Conservation (phyloP, 2,329 filamentous ascomycete genomes). For the Ophiostoma piceae region DNA sequence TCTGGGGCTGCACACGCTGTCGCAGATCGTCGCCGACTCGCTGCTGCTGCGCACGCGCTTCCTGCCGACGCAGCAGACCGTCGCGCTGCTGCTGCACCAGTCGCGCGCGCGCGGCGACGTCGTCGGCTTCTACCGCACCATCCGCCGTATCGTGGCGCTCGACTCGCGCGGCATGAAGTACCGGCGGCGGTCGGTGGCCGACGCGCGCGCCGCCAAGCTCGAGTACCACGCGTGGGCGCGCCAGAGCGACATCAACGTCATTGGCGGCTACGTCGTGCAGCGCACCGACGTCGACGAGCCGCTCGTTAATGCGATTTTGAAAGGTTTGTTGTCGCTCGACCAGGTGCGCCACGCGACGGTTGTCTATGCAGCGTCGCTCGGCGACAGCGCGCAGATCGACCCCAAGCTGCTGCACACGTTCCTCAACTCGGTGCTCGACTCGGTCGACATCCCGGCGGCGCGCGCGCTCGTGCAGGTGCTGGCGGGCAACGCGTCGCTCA, state of each 20-base stretch:
- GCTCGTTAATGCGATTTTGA: slow-evolving; percentile 44
- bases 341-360: slow-evolving; percentile 42
- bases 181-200: slow-evolving; percentile 24
- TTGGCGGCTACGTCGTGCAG: slow-evolving; percentile 38
- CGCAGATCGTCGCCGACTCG: slow-evolving; percentile 49
- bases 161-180: slow-evolving; percentile 40
- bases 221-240: slow-evolving; percentile 33
- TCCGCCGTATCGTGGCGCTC: slow-evolving; percentile 44
- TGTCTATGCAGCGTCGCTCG: slow-evolving; percentile 40
- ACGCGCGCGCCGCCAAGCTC: not conserved
- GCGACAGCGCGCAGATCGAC: slow-evolving; percentile 36
- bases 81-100: slow-evolving; percentile 47
- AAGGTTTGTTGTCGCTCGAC: slow-evolving; percentile 46
- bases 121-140: slow-evolving; percentile 40
- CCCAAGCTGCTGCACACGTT: slow-evolving; percentile 39
- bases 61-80: slow-evolving; percentile 46
- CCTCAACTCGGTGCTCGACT: slow-evolving; percentile 40
- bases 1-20: slow-evolving; percentile 45
- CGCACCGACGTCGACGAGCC: slow-evolving; percentile 37
- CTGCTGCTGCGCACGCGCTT: slow-evolving; percentile 44
- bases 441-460: slow-evolving; percentile 37
- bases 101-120: slow-evolving; percentile 42
- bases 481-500: slow-evolving; percentile 29
- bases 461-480: slow-evolving; percentile 36
- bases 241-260: slow-evolving; percentile 27